Conservation (phyloP, 2,329 filamentous ascomycete species). For the Aspergillus udagawae region DNA sequence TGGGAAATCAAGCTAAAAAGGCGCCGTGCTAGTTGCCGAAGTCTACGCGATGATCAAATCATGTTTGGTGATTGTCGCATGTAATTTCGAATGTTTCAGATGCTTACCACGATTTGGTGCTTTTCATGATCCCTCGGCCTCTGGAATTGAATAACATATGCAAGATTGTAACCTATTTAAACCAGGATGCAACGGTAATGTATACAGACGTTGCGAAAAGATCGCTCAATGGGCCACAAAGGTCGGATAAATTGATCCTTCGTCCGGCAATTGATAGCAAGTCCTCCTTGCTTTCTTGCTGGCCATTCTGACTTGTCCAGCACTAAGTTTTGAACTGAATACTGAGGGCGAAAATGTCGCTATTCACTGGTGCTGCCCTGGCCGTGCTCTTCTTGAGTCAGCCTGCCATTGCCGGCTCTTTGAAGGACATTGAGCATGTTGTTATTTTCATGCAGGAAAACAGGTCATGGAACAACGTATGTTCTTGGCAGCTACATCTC, state of each 20-base stretch:
- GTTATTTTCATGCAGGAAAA: slow-evolving; percentile 57
- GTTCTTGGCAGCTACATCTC: slow-evolving; percentile 10
- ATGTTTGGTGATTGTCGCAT: neutral
- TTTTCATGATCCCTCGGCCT: too few relatives aligned
- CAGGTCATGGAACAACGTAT: slow-evolving; percentile 37
- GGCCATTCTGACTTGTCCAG: neutral
- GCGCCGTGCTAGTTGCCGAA: neutral
- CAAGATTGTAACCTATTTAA: neutral
- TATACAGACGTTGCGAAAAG: neutral
- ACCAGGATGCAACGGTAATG: neutral
- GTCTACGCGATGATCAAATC: neutral
- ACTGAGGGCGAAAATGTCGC: neutral
- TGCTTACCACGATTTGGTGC: neutral
- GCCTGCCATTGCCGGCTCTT: slow-evolving; percentile 33
- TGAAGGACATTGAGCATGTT: slow-evolving; percentile 54
- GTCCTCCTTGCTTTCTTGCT: neutral
- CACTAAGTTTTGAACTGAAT: neutral
- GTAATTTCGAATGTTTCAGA: neutral
- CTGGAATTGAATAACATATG: neutral
- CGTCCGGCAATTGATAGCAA: neutral
- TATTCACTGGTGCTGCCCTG: slow-evolving; percentile 11
- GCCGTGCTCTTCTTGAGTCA: slow-evolving; percentile 14
- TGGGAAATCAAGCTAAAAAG: neutral
- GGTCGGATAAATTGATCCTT: neutral
- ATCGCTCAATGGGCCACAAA: neutral